Evolutionary conservation across 495 filamentous ascomycete genomes (phyloP), one percentile per base, ranked within the genome.

Genomic region (Lichina pygmaea): DNA sequence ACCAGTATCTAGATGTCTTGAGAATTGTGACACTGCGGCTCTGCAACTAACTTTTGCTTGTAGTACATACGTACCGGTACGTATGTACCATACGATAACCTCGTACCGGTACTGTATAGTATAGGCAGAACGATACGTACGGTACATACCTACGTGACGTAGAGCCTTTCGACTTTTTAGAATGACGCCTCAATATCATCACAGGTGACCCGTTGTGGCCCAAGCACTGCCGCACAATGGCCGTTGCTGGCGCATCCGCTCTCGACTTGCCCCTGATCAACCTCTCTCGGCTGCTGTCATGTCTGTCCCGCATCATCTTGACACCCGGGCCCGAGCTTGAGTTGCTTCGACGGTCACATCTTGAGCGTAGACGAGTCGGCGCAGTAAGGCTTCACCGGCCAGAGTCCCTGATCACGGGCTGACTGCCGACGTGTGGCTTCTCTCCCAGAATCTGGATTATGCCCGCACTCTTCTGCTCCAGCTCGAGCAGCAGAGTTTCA

Each of bases 391-490:
- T 42, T n/a, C 16, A 24, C 33, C 47, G n/a, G 40, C 42, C 16
- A 11, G 7, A 34, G 17, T 33, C 7, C 39, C 6, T 6, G 15
- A 43, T 11, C 10, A 43, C 16, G 2, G 11, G 11, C 13, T n/a
- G 5, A 41, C 13, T 24, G 39, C 31, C 30, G 34, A 10, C 2
- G 33, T 12, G 13, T 30, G 6, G 10, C 8, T 15, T 46, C 24
- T 24, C 24, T 24, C 24, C 15, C 45, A 85, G 74, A 93, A 89
- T 54, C 60, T 93, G 51, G 77, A 80, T 55, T 75, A 83, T 55
- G 85, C 85, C 8, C 75, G 75, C 43, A 68, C 70, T 2, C 70
- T 83, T 42, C 78, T 93, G 40, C 66, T 77, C 33, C 70, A 67
- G 45, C 69, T 92, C 17, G 84, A 93, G 55, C 80, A 82, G 48